Evolutionary conservation across 1,139 yeast species (phyloP), one percentile per base, ranked within the genome.

Genomic region (Yamadazyma taylorii): DNA sequence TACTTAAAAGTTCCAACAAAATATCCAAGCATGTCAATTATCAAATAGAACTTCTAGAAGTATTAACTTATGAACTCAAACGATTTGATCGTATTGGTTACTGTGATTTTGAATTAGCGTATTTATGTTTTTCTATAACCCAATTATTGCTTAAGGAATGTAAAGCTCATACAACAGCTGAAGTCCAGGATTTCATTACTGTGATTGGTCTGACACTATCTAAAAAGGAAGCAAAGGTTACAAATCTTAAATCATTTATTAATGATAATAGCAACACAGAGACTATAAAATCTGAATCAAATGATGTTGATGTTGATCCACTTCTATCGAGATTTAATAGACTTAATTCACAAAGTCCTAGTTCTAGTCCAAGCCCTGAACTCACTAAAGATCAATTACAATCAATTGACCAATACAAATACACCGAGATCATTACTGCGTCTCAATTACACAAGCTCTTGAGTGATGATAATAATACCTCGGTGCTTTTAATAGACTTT

Each of bases 401-500:
- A 19, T 8, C 8, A 8, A n/a, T 38, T 11, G 41, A 38, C 5
- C 17, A 34, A 3, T 48, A 41, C 39, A 56, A 55, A 30, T 51
- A 47, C 32, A 43, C 47, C 17, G 71, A 66, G 33, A 35, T 45
- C 5, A 51, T 69, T 6, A 43, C 62, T 0, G 56, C 68, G 1
- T 36, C 38, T 1, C 60, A 60, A 33, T 48, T 69, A 13, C 45
- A 53, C 14, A 24, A 36, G 3, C 34, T 64, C 4, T 24, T 60
- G 42, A 47, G 26, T 50, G 51, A 27, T 2, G 25, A 40, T 1
- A 17, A 37, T 21, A 14, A 27, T 9, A 15, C 15, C n/a, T 36
- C 41, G 5, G 46, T 79, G 11, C 62, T 85, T 28, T 45, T 85
- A 17, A 69, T 89, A 16, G 97, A 89, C 54, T 71, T 80, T 31